Base-by-base conservation (phyloP, 352 stramenopile species). In the Globisporangium abappressorium region DNA sequence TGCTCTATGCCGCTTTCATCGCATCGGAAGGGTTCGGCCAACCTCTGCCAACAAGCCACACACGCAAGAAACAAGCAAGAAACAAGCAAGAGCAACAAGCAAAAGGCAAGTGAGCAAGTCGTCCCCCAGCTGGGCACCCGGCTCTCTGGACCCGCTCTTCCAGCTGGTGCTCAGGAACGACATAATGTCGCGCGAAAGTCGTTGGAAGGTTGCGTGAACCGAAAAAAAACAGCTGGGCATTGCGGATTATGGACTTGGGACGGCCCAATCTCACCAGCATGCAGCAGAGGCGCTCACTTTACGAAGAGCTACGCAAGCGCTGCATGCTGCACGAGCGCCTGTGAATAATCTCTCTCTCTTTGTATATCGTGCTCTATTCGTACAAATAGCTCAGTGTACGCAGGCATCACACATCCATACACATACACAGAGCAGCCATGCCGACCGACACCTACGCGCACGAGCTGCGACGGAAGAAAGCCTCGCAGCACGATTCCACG, bases 391-490 rank as follows among this genome's bases (percentile, higher is more conserved):
- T n/a, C 41, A 49, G 41, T n/a, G 41, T 49, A 3, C 15, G 15
- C 41, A 49, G 41, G 41, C 41, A 18, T 6, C 26, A 30, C 51
- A 30, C n/a, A 33, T 7, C 18, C 56, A 22, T 14, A 57, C 14
- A 30, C n/a, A 30, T 15, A 14, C 2, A 33, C 56, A 24, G 20
- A 30, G 60, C 24, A 57, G 30, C 15, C 26, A 65, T 65, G 60
- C 43, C 60, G 46, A 57, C 43, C 26, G 60, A 65, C 60, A 57
- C 26, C 26, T 65, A 57, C 46, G 26, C 60, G 9, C 60, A 55
- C 28, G 60, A 65, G 26, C 41, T 57, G 60, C 60, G 18, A 18
- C 60, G 43, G 18, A 65, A 57, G 43, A 47, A 43, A 26, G 28
- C 12, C 3, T 47, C 30, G 6, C 22, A 41, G 20, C 55, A 61